A percentile compares a stretch with the other conserved stretches of the same genome.
These are phyloP conservation scores for Microbotryum lychnidis-dioicae DNA, from an alignment of 1,284 basidiomycete genomes.

Conservation along the genomic window DNA sequence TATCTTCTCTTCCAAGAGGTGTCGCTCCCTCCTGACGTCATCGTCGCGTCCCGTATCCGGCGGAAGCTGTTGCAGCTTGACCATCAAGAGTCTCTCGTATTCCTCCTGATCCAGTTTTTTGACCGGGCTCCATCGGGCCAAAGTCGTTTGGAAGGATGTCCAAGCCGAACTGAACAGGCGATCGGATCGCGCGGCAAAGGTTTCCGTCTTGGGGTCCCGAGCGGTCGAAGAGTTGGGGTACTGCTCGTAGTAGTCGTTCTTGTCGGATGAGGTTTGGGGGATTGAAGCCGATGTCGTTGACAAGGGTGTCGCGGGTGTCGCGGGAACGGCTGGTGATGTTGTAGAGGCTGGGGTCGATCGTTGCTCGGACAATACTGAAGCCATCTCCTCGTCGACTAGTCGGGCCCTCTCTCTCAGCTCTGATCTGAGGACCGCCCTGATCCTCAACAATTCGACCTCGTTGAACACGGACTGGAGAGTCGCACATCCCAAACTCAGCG, in stretches of 20 bases:
- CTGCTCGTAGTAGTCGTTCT: slow-evolving; percentile 1
- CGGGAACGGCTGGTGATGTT: not conserved
- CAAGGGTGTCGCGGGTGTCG: not conserved
- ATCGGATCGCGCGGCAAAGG: slow-evolving; percentile 28
- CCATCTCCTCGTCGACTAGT: not conserved
- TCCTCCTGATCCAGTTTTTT: slow-evolving; percentile 19
- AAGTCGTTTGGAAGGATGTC: not conserved
- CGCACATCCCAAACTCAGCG: slow-evolving; percentile 22
- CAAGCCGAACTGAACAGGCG: slow-evolving; percentile 7
- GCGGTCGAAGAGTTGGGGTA: not conserved
- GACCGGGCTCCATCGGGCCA: slow-evolving; percentile 9
- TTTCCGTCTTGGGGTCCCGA: slow-evolving; percentile 16
- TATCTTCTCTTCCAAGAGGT: too few species aligned
- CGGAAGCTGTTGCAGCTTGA: too few species aligned
- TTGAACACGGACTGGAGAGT: slow-evolving; percentile 25
- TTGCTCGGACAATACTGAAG: not conserved
- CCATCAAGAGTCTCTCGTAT: slow-evolving; percentile 9
- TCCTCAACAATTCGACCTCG: slow-evolving; percentile 19
- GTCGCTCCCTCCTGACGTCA: too few species aligned
- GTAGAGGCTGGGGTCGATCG: not conserved
- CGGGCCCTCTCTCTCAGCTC: not conserved
- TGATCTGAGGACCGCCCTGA: slow-evolving; percentile 6
- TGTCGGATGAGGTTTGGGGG: not conserved
- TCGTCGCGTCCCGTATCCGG: too few species aligned
- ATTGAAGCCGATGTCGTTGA: not conserved